Evolutionary conservation across 2,329 filamentous ascomycete species (phyloP).

Genomic region (Neonectria magnoliae): DNA sequence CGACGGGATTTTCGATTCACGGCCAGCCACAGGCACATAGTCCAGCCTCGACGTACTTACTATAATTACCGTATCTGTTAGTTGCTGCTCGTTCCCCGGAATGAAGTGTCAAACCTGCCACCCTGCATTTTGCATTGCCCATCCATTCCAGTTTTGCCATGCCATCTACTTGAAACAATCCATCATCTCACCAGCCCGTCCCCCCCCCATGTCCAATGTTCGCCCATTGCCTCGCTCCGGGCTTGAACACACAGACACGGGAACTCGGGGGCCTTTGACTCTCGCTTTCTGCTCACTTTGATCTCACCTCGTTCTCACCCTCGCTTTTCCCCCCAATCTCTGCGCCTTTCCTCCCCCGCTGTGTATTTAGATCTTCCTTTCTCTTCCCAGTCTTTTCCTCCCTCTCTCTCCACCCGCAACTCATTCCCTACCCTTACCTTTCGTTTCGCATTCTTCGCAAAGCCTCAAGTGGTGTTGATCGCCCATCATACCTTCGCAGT

Average conservation of each 20-base stretch:
- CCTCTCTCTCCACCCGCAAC: slow-evolving; percentile 10
- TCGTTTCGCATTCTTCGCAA: slow-evolving; percentile 20
- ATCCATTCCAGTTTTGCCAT: slow-evolving; percentile 14
- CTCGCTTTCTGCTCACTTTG: neutral
- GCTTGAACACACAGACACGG: neutral
- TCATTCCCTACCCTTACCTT: slow-evolving; percentile 6
- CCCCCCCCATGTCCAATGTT: neutral
- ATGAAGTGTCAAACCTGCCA: neutral
- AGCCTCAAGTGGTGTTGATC: neutral
- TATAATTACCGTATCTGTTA: neutral
- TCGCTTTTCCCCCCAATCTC: neutral
- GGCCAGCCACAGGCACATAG: neutral
- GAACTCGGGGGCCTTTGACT: neutral
- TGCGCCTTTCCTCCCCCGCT: neutral
- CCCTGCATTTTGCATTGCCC: neutral
- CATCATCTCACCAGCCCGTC: slow-evolving; percentile 27
- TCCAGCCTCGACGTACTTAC: neutral
- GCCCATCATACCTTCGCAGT: neutral
- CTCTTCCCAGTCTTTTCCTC: neutral
- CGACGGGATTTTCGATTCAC: neutral
- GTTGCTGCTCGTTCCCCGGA: neutral
- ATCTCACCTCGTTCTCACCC: slow-evolving; percentile 1
- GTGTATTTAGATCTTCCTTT: neutral
- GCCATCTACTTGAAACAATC: slow-evolving; percentile 40
- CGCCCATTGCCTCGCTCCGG: slow-evolving; percentile 4